Evolutionary conservation across 2,329 filamentous ascomycete genomes (phyloP).

Genomic region (Metarhizium album): DNA sequence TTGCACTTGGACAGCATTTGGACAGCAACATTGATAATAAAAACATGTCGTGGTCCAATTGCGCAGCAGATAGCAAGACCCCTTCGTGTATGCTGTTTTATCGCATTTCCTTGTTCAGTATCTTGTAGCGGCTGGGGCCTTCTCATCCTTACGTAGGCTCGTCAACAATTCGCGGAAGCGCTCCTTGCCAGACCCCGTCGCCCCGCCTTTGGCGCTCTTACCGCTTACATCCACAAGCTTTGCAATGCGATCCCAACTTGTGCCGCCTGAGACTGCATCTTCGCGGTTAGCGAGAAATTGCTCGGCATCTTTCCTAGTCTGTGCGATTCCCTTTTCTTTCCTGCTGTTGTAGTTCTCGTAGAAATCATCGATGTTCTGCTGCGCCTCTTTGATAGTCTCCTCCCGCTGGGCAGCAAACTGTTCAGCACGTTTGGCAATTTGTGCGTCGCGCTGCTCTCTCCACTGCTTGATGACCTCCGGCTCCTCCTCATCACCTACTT

Average conservation of each 20-base stretch:
- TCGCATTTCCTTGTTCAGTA: conserved; percentile 31
- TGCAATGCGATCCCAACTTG: conserved; percentile 95
- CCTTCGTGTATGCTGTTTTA: not conserved
- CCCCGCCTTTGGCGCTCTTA: conserved; percentile 80
- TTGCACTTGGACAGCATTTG: not conserved
- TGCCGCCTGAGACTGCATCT: conserved; percentile 87
- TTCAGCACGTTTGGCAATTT: conserved; percentile 74
- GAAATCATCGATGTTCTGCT: conserved; percentile 94
- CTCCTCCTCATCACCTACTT: conserved; percentile 62
- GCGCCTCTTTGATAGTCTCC: conserved; percentile 79
- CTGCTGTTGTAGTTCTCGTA: conserved; percentile 99
- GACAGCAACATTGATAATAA: not conserved
- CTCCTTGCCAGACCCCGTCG: conserved; percentile 85
- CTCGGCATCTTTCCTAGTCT: conserved; percentile 85
- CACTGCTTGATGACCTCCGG: conserved; percentile 83
- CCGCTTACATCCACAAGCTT: conserved; percentile 97
- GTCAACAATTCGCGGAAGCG: conserved; percentile 86
- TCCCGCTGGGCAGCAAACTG: conserved; percentile 73
- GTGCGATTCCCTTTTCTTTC: conserved; percentile 84
- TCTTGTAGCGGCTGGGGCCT: conserved; percentile 57
- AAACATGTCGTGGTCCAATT: not conserved
- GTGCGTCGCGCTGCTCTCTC: conserved; percentile 79
- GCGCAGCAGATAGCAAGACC: not conserved
- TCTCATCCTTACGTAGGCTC: conserved; percentile 87
- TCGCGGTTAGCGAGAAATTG: conserved; percentile 82